Evolutionary conservation across 208 protist species (phyloP), one percentile per base, ranked within the genome.

Genomic region (Spongospora subterranea): DNA sequence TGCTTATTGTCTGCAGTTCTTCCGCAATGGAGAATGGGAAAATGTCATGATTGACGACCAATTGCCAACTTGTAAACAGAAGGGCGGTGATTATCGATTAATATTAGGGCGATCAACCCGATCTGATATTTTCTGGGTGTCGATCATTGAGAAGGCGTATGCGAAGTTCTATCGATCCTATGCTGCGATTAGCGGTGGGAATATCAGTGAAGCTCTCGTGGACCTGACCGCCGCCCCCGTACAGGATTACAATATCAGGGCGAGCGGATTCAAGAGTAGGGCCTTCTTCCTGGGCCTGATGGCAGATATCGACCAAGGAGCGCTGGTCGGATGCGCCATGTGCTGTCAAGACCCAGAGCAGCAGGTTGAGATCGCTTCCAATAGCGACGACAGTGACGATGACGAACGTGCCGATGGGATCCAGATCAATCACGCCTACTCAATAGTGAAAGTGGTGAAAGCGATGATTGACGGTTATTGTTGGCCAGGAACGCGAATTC

Each of bases 91-190:
- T 6, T n/a, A 82, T 43, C 71, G 40, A 82, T 35, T 82, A 13
- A 35, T 82, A 43, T n/a, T 82, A 6, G 71, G 71, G n/a, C 71
- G 71, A 45, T 65, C 32, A 20, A 65, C 88, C 1, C 50, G 17
- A 45, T 6, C 6, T 32, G n/a, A 89, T 45, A 45, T n/a, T 38
- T 89, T 89, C 50, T 91, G 60, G 60, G 53, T 88, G 13, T 50
- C 90, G 0, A 35, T 91, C 20, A 35, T 91, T 13, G 90, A 91
- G 38, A 91, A 91, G 64, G 90, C 90, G 11, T 91, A 89, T 45
- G 90, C 90, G 0, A 91, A 91, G 24, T 77, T 71, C 39, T 88
- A 76, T 43, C 60, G 90, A 35, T 76, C 45, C 24, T 91, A 89
- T 46, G 43, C 17, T 0, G 64, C 60, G 0, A 91, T 91, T 38